Evolutionary conservation across 768 basidiomycete species (phyloP), one percentile per base, ranked within the genome.

Genomic region (Imleria badia): DNA sequence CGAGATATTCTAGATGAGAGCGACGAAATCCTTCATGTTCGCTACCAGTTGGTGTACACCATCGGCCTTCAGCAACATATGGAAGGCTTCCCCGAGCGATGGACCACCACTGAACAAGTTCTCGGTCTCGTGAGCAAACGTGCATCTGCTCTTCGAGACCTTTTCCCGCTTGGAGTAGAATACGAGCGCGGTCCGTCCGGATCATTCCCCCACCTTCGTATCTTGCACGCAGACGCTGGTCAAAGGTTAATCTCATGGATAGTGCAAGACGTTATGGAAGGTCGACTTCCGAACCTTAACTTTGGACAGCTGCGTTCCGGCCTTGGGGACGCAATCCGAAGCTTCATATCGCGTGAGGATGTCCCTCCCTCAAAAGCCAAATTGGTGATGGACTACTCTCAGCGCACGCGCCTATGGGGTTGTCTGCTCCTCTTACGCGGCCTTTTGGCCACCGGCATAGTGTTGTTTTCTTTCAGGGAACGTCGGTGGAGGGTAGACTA

Each of bases 401-500:
- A 31, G 9, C 14, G 38, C 4, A 55, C 48, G 1, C 22, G 31
- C 7, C 11, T 61, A 3, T 67, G 68, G 63, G 15, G 40, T 1
- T 58, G 59, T 4, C 42, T 75, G 3, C 55, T 75, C 9, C 54
- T 75, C 10, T 43, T 75, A 12, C 74, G 75, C 5, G 73, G 73
- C 3, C 62, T 75, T 23, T 42, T 74, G n/a, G 61, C 64, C 17
- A 57, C 53, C 2, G 72, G 71, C 0, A 67, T 73, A 15, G 58
- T 74, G 3, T 29, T 65, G 10, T 65, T 65, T 45, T 65, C 58
- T 5, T 59, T 74, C 23, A 66, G 48, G 42, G 71, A 74, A 3
- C 69, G 68, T 33, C 61, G 74, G 23, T 74, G 72, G 72, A 53
- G 73, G 3, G 74, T 74, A 13, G 68, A 75, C 45, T 75, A 70